Evolutionary conservation across 2,329 filamentous ascomycete genomes (phyloP), one percentile per base, ranked within the genome.

Genomic region (Hymenoscyphus albidus): DNA sequence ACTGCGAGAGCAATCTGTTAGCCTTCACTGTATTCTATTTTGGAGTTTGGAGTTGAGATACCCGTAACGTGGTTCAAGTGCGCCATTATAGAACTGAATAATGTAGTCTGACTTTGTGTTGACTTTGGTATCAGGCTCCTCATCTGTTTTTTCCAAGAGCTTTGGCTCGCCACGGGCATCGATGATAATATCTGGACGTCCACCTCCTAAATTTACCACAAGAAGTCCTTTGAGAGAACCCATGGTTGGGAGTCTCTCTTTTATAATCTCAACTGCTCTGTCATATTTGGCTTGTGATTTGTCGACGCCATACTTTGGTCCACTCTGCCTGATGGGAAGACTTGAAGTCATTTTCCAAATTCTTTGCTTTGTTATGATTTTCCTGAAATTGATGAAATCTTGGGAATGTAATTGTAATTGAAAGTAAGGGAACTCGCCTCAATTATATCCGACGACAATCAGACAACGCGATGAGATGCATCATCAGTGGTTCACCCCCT

Each of bases 251-350:
- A 57, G 54, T 38, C 32, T 57, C 54, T 57, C 54, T 12, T 57
- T 57, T 13, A 57, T 57, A 27, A 57, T 57, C 54, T 57, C 54
- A 2, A 57, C 27, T n/a, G 54, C 54, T 31, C 54, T 22, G 54
- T 57, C 54, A 57, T 57, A 57, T 57, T 57, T 57, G 27, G 27
- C 54, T 12, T 57, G 54, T n/a, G 54, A 57, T 38, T 57, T 57
- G n/a, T 57, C 54, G 6, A 31, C 32, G 7, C 54, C 54, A 35
- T 57, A 57, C 16, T 57, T 31, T 16, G 54, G 54, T 6, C 54
- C 54, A 12, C 6, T 18, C 31, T 57, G 27, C 16, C 54, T 31
- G 32, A 57, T 57, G 12, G 54, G 54, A 35, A 57, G 54, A 32
- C 18, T 57, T 22, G 44, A 27, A 51, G 44, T 51, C 44, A 51